phyloP scores from a whole-genome alignment of 768 basidiomycete genomes.

The Mrakia blollopis region DNA sequence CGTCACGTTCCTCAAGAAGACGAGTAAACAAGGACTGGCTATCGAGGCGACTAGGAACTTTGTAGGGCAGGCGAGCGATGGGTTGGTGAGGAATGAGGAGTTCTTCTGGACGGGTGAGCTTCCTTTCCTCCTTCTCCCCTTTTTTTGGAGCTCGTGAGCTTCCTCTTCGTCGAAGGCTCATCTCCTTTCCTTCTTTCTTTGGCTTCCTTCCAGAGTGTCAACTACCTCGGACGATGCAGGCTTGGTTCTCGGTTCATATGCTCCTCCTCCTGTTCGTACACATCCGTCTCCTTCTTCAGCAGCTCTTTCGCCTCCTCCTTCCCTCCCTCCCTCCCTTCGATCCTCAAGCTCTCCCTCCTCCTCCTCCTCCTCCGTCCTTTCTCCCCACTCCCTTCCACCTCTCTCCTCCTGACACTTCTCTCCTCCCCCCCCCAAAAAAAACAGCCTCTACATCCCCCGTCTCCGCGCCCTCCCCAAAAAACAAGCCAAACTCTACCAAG shows the following conservation, averaged over 20 bases:
- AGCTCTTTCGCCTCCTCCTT: neutral
- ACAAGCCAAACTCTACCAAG: conserved; percentile 13
- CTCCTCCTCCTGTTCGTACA: conserved; percentile 24
- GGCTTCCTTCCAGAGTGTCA: conserved; percentile 10
- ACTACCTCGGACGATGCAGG: conserved; percentile 26
- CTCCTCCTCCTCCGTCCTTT: neutral
- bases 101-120: conserved; percentile 30
- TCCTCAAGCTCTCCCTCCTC: neutral
- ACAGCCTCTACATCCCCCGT: conserved; percentile 27
- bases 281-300: neutral
- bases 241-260: conserved; percentile 21
- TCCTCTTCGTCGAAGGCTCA: neutral
- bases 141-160: neutral
- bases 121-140: neutral
- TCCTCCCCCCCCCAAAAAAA: too few relatives aligned
- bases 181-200: neutral
- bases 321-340: neutral
- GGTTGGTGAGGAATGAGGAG: conserved; percentile 27
- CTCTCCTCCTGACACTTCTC: neutral
- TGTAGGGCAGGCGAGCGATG: conserved; percentile 20
- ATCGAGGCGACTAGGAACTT: conserved; percentile 29
- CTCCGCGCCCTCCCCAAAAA: conserved; percentile 23
- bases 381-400: neutral
- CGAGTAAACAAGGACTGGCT: neutral
- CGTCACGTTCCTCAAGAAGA: neutral